Evolutionary conservation across 306 rosid genomes (phyloP).

Genomic region (Ochetophila trinervis): DNA sequence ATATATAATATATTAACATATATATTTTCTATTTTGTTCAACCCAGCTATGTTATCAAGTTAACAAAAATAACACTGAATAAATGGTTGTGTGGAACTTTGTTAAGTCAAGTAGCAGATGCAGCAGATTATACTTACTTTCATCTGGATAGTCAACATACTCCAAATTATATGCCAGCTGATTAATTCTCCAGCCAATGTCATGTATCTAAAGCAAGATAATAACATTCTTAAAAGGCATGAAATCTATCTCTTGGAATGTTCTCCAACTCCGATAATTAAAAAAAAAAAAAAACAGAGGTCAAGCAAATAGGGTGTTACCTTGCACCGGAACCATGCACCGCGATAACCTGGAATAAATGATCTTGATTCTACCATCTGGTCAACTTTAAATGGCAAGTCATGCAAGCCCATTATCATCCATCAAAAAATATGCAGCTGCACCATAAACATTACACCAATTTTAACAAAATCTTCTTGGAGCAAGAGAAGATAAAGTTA

Average conservation of each 20-base stretch:
- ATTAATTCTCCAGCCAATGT: constrained; percentile 30
- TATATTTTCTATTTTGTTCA: not conserved
- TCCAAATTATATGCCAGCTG: constrained; percentile 29
- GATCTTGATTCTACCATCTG: constrained; percentile 51
- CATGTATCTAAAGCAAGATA: constrained; percentile 44
- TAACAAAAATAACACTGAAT: too few species aligned
- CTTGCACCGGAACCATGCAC: constrained; percentile 90
- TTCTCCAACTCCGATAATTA: not conserved
- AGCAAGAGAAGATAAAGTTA: not conserved
- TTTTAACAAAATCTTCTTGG: not conserved
- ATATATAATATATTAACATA: too few species aligned
- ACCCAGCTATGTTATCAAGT: not conserved
- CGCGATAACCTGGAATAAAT: constrained; percentile 61
- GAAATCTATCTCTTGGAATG: not conserved
- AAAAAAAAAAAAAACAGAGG: not conserved
- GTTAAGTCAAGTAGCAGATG: not conserved
- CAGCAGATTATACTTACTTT: constrained; percentile 42
- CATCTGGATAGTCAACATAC: constrained; percentile 69
- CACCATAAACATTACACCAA: not conserved
- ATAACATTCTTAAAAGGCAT: constrained; percentile 8
- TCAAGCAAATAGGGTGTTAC: constrained; percentile 30
- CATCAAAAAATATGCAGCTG: constrained; percentile 13
- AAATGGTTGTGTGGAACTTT: not conserved
- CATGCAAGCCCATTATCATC: constrained; percentile 23
- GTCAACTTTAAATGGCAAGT: constrained; percentile 55